A percentile compares a stretch with the other conserved stretches of the same genome.
Evolutionary conservation across 106 monocot species (phyloP).

Genomic region (Gastrodia elata): DNA sequence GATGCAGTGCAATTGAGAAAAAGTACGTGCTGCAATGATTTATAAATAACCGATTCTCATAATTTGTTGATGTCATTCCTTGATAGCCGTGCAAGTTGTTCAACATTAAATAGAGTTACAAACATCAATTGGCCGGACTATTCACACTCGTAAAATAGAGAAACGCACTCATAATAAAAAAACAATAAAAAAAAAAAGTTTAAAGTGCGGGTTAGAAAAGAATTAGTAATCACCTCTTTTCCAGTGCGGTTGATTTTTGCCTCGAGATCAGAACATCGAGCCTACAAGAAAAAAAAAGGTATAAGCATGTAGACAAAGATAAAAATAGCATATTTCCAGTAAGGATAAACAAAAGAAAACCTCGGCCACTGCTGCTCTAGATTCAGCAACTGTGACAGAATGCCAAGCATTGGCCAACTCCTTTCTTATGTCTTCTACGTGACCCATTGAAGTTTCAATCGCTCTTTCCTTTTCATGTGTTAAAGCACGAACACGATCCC

Average conservation of each 20-base stretch:
- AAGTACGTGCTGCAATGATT: background rate
- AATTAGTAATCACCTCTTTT: conserved; percentile 24
- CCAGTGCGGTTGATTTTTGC: conserved; percentile 21
- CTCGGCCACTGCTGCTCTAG: conserved; percentile 83
- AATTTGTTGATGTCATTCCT: background rate
- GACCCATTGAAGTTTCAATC: conserved; percentile 37
- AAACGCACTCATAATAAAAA: background rate
- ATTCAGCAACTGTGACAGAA: conserved; percentile 70
- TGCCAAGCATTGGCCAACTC: conserved; percentile 74
- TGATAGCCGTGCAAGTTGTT: background rate
- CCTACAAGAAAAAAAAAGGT: conserved; percentile 26
- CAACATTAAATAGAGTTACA: background rate
- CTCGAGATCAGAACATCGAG: conserved; percentile 62
- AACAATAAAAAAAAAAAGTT: background rate
- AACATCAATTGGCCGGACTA: background rate
- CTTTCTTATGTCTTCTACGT: conserved; percentile 71
- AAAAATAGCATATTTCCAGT: background rate
- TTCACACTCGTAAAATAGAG: background rate
- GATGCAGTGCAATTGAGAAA: background rate
- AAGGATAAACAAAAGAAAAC: conserved; percentile 21
- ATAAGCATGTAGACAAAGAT: background rate
- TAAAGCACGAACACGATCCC: conserved; percentile 56
- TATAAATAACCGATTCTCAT: background rate
- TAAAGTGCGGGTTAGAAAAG: background rate
- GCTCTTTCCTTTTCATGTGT: conserved; percentile 56